Base-by-base conservation (phyloP, 2,329 filamentous ascomycete genomes). In the Aspergillus sp. region DNA sequence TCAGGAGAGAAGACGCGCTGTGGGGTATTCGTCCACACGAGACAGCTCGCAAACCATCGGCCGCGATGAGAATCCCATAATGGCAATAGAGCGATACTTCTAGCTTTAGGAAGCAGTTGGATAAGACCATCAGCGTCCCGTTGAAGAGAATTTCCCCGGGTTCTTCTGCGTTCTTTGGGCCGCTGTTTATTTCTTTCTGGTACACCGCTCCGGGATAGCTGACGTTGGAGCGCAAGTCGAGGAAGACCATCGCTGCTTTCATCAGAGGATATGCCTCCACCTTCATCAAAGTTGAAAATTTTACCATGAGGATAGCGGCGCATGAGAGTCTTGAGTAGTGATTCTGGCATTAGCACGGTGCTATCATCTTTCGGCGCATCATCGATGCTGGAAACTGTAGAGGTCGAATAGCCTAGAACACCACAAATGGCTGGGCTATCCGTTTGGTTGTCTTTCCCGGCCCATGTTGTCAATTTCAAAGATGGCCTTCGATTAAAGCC, bases 61-160 rank as follows among this genome's bases (percentile, higher is more conserved):
- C 49, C 40, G 9, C 50, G 53, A 4, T 58, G 49, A 2, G 56
- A 58, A 13, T 67, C 62, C 62, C 62, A 66, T 0, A 67, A 43
- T 0, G 64, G 64, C 10, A 60, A 50, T 7, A 65, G 51, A 4
- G 54, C 45, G 7, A 67, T 57, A 38, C 52, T 60, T 19, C 58
- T 47, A 6, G 61, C 61, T 2, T 45, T 47, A 1, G 59, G 50
- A 6, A 60, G 46, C 1, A 58, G 44, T 10, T 53, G 49, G 34
- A 60, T 41, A 11, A 62, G 45, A 6, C 39, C 29, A 5, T 50
- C 36, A n/a, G 52, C 53, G 27, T 59, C 44, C 30, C 53, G 44
- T 12, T 50, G 42, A 36, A 57, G 40, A 7, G 26, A 44, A 19
- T 45, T 27, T 6, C 42, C 50, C n/a, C 48, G 42, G 11, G 42